Conservation (phyloP, 192 early-diverging fungal genomes). For the Backusella parvicylindrica region DNA sequence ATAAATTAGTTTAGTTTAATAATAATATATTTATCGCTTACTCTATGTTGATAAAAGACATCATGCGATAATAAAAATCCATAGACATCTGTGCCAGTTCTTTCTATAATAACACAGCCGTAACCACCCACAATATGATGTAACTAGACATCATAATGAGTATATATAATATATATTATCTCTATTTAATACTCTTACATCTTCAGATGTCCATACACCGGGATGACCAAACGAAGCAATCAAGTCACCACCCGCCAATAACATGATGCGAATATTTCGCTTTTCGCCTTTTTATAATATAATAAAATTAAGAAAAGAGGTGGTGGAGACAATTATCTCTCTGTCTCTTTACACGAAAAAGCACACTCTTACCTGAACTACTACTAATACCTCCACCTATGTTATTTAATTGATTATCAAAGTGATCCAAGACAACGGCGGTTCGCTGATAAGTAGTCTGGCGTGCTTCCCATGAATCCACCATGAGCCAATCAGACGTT, state of each 20-base stretch:
- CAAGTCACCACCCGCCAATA: constrained; percentile 94
- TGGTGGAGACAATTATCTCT: too few species aligned
- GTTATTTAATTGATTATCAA: constrained; percentile 84
- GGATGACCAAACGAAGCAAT: constrained; percentile 95
- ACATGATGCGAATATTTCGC: constrained; percentile 76
- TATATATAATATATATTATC: neutral
- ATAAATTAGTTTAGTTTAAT: neutral
- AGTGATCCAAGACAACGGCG: constrained; percentile 91
- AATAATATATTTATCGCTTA: constrained; percentile 25
- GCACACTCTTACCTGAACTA: constrained; percentile 58
- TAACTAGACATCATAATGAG: neutral
- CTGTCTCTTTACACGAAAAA: too few species aligned
- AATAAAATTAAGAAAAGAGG: too few species aligned
- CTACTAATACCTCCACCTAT: constrained; percentile 64
- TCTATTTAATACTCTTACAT: constrained; percentile 56
- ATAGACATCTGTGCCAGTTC: constrained; percentile 91
- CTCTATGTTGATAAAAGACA: constrained; percentile 83
- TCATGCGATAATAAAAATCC: constrained; percentile 92
- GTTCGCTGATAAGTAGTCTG: constrained; percentile 83
- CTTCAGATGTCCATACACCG: constrained; percentile 82
- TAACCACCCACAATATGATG: constrained; percentile 90
- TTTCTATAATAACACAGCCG: constrained; percentile 94
- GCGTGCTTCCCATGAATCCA: constrained; percentile 92
- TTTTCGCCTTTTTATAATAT: constrained; percentile 54
- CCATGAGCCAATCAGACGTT: constrained; percentile 89